Conservation (phyloP, 495 filamentous ascomycete species). For the Aspergillus olivimuriae region DNA sequence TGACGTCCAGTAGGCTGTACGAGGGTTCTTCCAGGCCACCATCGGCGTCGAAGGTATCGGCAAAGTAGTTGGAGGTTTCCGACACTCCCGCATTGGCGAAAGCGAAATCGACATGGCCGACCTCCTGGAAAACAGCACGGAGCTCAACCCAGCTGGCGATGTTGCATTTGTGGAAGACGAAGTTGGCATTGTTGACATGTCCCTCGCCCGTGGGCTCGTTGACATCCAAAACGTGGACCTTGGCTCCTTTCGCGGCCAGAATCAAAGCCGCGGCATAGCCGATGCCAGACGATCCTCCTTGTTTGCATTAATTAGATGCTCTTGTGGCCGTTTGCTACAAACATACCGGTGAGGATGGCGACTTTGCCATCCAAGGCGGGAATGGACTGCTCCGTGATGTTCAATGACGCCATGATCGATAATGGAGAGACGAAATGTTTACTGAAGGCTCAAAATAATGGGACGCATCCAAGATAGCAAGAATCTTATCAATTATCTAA, state of each 20-base stretch:
- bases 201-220: conserved; percentile 10
- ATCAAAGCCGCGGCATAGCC: conserved; percentile 12
- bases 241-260: conserved; percentile 12
- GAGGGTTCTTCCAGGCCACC: conserved; percentile 17
- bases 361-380: not conserved
- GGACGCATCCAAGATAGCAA: not conserved
- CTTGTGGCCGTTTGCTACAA: not conserved
- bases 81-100: conserved; percentile 24
- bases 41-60: conserved; percentile 10
- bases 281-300: conserved; percentile 8
- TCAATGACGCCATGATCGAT: not conserved
- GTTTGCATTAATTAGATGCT: not conserved
- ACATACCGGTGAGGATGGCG: not conserved
- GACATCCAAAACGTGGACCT: conserved; percentile 16
- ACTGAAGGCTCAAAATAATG: too few relatives aligned
- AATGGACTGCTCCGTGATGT: not conserved
- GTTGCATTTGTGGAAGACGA: conserved; percentile 3
- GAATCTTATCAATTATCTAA: not conserved
- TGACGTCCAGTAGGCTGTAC: conserved; percentile 18
- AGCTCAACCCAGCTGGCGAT: conserved; percentile 17
- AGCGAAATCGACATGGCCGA: conserved; percentile 18
- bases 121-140: conserved; percentile 7
- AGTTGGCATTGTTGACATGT: not conserved
- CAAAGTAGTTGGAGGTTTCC: conserved; percentile 19
- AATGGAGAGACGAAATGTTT: too few relatives aligned